phyloP scores from a whole-genome alignment of 2,329 filamentous ascomycete genomes.

The Aspergillus novoparasiticus region DNA sequence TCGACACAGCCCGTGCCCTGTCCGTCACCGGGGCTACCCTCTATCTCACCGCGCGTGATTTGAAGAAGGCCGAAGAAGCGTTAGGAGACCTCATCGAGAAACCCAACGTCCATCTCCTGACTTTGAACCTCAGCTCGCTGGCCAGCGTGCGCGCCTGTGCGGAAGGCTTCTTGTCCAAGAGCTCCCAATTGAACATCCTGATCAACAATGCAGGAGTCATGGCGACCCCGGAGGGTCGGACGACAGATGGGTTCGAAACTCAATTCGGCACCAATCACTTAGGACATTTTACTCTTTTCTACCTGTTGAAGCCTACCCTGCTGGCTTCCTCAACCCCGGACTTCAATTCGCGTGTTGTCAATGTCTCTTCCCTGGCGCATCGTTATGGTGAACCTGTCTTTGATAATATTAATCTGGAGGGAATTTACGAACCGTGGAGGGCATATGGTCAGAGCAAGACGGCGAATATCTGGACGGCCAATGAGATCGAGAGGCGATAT shows the following conservation, averaged over 20 bases:
- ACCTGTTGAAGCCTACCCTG: conserved; percentile 45
- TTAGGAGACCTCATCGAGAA: conserved; percentile 23
- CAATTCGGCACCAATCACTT: conserved; percentile 59
- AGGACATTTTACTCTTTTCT: conserved; percentile 56
- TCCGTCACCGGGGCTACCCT: conserved; percentile 38
- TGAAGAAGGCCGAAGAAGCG: conserved; percentile 34
- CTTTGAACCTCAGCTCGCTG: conserved; percentile 12
- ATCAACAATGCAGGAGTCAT: conserved; percentile 53
- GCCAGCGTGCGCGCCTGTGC: conserved; percentile 11
- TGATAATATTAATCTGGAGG: conserved; percentile 46
- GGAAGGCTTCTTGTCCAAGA: conserved; percentile 10
- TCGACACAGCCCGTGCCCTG: conserved; percentile 51
- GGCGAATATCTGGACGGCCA: conserved; percentile 56
- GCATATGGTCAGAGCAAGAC: conserved; percentile 56
- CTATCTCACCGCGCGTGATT: conserved; percentile 39
- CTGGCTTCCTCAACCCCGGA: conserved; percentile 30
- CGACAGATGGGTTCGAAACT: conserved; percentile 45
- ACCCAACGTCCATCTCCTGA: conserved; percentile 23
- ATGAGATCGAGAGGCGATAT: conserved; percentile 55
- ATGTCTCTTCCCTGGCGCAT: conserved; percentile 50
- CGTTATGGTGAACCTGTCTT: conserved; percentile 32
- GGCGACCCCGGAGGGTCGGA: conserved; percentile 36
- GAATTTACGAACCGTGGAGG: conserved; percentile 36
- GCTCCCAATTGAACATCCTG: conserved; percentile 27
- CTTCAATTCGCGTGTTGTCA: conserved; percentile 53